Evolutionary conservation across 176 grass and related monocot species (phyloP).

Genomic region (Paspalum vaginatum): DNA sequence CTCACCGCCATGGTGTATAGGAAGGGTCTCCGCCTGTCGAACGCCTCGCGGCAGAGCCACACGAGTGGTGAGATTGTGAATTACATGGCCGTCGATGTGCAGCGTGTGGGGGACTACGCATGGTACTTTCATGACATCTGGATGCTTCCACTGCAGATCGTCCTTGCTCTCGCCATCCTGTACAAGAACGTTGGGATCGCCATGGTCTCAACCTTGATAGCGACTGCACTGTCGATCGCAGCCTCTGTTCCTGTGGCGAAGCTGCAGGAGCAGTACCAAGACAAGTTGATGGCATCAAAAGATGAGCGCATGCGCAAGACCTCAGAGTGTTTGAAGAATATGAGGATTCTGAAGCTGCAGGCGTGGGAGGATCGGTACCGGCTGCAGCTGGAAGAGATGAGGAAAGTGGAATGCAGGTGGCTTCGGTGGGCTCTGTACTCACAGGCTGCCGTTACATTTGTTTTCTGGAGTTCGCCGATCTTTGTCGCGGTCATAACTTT

Average conservation of each 20-base stretch:
- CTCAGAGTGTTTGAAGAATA: conserved; percentile 84
- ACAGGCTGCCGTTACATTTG: conserved; percentile 90
- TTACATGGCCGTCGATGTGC: conserved; percentile 99
- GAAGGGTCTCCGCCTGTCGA: conserved; percentile 89
- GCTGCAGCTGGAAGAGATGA: conserved; percentile 84
- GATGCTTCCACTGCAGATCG: conserved; percentile 97
- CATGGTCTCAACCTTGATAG: conserved; percentile 68
- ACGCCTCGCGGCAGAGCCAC: conserved; percentile 76
- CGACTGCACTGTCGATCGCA: conserved; percentile 76
- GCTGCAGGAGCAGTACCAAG: conserved; percentile 95
- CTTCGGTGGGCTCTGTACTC: conserved; percentile 82
- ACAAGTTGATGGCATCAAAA: conserved; percentile 92
- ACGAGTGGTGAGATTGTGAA: conserved; percentile 97
- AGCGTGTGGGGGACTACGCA: conserved; percentile 92
- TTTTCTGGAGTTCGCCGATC: conserved; percentile 99
- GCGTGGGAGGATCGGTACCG: conserved; percentile 93
- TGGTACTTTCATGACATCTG: conserved; percentile 99
- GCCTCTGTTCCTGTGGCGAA: conserved; percentile 87
- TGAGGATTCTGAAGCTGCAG: conserved; percentile 92
- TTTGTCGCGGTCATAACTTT: conserved; percentile 92
- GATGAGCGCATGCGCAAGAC: conserved; percentile 99
- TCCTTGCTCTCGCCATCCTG: conserved; percentile 88
- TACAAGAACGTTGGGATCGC: conserved; percentile 87
- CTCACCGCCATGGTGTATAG: conserved; percentile 92
- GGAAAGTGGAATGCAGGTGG: conserved; percentile 86